Conservation (phyloP, 2,329 filamentous ascomycete genomes). For the Rutstroemia sp. region DNA sequence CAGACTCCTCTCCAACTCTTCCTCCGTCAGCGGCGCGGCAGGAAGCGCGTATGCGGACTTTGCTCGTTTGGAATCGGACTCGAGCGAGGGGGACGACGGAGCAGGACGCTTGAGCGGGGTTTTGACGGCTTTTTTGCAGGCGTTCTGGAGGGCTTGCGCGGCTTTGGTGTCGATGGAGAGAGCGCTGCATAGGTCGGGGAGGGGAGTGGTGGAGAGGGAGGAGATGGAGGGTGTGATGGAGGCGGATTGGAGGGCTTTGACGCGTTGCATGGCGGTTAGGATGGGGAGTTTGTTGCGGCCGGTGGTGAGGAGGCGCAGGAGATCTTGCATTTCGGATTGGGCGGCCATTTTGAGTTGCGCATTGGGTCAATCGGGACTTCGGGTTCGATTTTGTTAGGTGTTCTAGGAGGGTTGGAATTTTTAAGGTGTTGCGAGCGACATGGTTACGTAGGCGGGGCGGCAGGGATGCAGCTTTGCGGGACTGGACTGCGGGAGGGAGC, state of each 20-base stretch:
- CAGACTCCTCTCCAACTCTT: slow-evolving; percentile 56
- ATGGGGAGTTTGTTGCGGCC: slow-evolving; percentile 47
- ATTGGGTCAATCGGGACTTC: no score
- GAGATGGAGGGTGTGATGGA: slow-evolving; percentile 35
- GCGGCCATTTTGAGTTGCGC: slow-evolving; percentile 15
- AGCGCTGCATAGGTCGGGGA: slow-evolving; percentile 18
- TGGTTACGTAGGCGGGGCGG: no score
- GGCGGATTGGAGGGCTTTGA: slow-evolving; percentile 48
- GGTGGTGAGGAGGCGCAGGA: slow-evolving; percentile 51
- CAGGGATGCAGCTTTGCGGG: no score
- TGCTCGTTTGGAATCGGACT: slow-evolving; percentile 19
- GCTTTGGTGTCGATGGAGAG: slow-evolving; percentile 26
- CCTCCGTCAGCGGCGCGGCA: slow-evolving; percentile 33
- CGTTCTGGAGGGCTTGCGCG: slow-evolving; percentile 25
- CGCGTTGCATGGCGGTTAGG: slow-evolving; percentile 50
- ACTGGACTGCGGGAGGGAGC: no score
- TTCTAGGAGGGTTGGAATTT: no score
- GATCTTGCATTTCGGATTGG: slow-evolving; percentile 53
- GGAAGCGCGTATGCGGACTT: slow-evolving; percentile 25
- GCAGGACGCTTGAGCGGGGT: slow-evolving; percentile 20
- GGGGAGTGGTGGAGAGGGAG: slow-evolving; percentile 21
- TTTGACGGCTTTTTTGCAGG: slow-evolving; percentile 24
- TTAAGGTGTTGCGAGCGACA: no score
- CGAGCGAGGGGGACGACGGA: background rate
- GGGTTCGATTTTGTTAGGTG: no score